Evolutionary conservation across 129 eudicot species (phyloP).

Genomic region (Lonicera japonica): DNA sequence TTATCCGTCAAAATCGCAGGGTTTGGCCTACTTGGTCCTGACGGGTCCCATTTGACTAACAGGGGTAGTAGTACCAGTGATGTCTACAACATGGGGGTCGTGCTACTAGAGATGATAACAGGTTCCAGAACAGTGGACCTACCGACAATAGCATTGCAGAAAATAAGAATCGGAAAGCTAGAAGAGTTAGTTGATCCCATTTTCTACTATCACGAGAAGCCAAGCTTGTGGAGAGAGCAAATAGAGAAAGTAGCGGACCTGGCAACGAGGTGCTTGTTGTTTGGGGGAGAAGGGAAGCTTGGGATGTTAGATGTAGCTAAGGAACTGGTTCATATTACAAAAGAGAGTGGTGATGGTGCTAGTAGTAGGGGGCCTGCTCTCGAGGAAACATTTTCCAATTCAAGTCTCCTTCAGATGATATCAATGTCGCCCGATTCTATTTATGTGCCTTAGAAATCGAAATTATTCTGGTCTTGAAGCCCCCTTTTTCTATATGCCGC

Average conservation of each 20-base stretch:
- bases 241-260: constrained; percentile 72
- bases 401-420: constrained; percentile 90
- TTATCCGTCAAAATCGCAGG: constrained; percentile 51
- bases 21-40: constrained; percentile 31
- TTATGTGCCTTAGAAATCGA: constrained; percentile 35
- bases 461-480: not conserved
- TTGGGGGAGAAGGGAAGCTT: constrained; percentile 59
- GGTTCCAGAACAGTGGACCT: constrained; percentile 36
- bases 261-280: constrained; percentile 73
- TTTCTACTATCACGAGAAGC: constrained; percentile 81
- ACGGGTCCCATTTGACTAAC: not conserved
- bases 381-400: constrained; percentile 88
- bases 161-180: constrained; percentile 65
- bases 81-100: constrained; percentile 60
- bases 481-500: not conserved
- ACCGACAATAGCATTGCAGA: constrained; percentile 44
- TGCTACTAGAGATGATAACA: constrained; percentile 66
- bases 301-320: constrained; percentile 72
- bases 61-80: constrained; percentile 14
- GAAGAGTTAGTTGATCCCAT: constrained; percentile 84
- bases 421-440: constrained; percentile 89
- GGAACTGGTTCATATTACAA: constrained; percentile 52
- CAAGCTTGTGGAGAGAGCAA: constrained; percentile 50
- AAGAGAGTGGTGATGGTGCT: constrained; percentile 48
- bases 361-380: constrained; percentile 59